These are phyloP conservation scores for Nakazawaea anatomiae DNA, from an alignment of 805 yeast species.

Conservation along the genomic window DNA sequence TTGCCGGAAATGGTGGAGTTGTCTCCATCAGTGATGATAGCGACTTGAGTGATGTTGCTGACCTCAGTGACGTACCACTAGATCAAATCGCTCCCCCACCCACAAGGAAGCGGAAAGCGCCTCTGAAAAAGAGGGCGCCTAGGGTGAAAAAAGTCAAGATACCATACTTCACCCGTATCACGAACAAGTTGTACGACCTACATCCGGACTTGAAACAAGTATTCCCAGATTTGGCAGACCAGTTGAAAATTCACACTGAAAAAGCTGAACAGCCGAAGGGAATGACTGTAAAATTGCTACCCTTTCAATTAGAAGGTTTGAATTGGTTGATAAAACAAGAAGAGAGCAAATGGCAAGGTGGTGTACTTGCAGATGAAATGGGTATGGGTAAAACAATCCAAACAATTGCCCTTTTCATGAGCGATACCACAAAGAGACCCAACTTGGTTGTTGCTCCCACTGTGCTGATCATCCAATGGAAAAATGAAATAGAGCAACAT, in stretches of 20 bases:
- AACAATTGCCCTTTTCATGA: constrained; percentile 81
- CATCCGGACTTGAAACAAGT: constrained; percentile 78
- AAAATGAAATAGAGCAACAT: constrained; percentile 82
- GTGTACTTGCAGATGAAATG: constrained; percentile 97
- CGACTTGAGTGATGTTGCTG: constrained; percentile 14
- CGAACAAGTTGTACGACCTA: constrained; percentile 57
- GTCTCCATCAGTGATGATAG: constrained; percentile 15
- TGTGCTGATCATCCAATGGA: constrained; percentile 98
- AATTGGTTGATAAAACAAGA: constrained; percentile 87
- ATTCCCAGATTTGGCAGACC: constrained; percentile 55
- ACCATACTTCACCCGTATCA: constrained; percentile 65
- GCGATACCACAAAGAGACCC: constrained; percentile 61
- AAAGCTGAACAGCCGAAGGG: constrained; percentile 73
- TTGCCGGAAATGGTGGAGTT: constrained; percentile 11
- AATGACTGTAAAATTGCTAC: constrained; percentile 67
- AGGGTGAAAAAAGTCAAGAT: constrained; percentile 37
- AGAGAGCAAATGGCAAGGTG: constrained; percentile 73
- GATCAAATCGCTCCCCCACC: constrained; percentile 6
- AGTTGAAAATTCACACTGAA: constrained; percentile 34
- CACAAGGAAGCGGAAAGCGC: constrained; percentile 16
- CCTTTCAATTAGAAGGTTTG: constrained; percentile 91
- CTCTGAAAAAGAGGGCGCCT: constrained; percentile 16
- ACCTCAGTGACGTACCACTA: constrained; percentile 5
- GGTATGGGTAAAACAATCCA: constrained; percentile 99
- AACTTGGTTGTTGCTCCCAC: constrained; percentile 94